Base-by-base conservation (phyloP, 768 basidiomycete species). In the Lactarius hengduanensis region DNA sequence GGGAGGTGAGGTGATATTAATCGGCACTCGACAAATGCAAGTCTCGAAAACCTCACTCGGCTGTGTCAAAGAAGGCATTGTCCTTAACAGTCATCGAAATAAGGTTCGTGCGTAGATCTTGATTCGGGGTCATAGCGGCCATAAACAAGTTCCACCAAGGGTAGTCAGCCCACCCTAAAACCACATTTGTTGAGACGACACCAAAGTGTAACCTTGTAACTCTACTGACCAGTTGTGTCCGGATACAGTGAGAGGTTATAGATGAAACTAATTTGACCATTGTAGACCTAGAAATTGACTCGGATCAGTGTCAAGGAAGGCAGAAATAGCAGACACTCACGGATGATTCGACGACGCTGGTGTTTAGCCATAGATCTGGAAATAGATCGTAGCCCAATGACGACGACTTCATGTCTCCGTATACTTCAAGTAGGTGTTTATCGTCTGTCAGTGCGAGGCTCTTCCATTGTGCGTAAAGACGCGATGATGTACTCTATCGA, bases 331-430 rank as follows among this genome's bases (percentile, higher is more conserved):
- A 6, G 43, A 66, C 26, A 69, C 71, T 4, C 18, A 64, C 66
- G 41, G 61, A 43, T 63, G 56, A 53, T 9, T 66, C 69, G 76
- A 89, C 84, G 18, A 88, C 72, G 58, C 82, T 80, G 26, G 83
- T 78, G 45, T 80, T 80, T 54, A 88, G 74, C 47, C 89, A 75
- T 72, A 80, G 82, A 72, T 88, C 87, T 15, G 80, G 84, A 63
- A 80, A 87, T 58, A 89, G 71, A 75, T 89, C 88, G 75, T 90
- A 89, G 10, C 83, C 75, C 28, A 87, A 71, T 4, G 84, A 83
- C 86, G 85, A 87, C 66, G 82, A 83, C 56, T 16, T 55, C 16
- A 60, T 3, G 38, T 61, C 26, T 15, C 67, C 28, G 59, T 63
- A 41, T 57, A 64, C 56, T 36, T 10, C n/a, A 41, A 63, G 55